Conservation (phyloP, 1,139 yeast genomes). For the Meyerozyma sp. region DNA sequence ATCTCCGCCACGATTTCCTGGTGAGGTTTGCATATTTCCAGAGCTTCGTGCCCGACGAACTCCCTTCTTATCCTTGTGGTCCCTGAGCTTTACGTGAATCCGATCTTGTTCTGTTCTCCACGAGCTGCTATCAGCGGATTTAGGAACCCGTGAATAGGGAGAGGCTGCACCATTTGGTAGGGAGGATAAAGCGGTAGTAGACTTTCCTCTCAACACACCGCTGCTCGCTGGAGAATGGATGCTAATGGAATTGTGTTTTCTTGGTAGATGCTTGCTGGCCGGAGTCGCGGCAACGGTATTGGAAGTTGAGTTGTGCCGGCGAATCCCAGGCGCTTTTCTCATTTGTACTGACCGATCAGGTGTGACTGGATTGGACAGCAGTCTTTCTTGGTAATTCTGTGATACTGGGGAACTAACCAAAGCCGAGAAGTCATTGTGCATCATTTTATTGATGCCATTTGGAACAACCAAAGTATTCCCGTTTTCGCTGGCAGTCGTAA, state of each 20-base stretch:
- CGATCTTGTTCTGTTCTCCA: not conserved
- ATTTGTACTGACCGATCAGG: slow-evolving; percentile 5
- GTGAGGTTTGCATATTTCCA: slow-evolving; percentile 19
- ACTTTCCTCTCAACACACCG: slow-evolving; percentile 18
- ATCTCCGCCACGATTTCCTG: not conserved
- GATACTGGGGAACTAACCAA: slow-evolving; percentile 23
- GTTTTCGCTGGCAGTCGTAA: slow-evolving; percentile 29
- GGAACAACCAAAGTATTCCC: not conserved
- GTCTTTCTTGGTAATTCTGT: slow-evolving; percentile 9
- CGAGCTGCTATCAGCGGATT: not conserved
- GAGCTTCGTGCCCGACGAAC: slow-evolving; percentile 35
- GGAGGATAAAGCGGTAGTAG: slow-evolving; percentile 24
- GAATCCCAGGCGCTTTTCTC: slow-evolving; percentile 6
- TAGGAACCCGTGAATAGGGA: slow-evolving; percentile 3
- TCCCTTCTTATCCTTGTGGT: not conserved
- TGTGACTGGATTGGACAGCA: slow-evolving; percentile 4
- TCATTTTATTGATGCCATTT: not conserved
- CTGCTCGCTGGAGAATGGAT: slow-evolving; percentile 12
- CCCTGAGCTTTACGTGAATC: slow-evolving; percentile 1
- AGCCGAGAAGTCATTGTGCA: slow-evolving; percentile 7
- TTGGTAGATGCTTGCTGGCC: slow-evolving; percentile 7
- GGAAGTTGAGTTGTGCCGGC: slow-evolving; percentile 16
- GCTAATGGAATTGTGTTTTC: slow-evolving; percentile 21
- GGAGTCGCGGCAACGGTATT: slow-evolving; percentile 6
- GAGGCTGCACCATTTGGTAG: slow-evolving; percentile 10